These are phyloP conservation scores for Podaxis sp. DNA, from an alignment of 768 basidiomycete genomes.

Conservation along the genomic window DNA sequence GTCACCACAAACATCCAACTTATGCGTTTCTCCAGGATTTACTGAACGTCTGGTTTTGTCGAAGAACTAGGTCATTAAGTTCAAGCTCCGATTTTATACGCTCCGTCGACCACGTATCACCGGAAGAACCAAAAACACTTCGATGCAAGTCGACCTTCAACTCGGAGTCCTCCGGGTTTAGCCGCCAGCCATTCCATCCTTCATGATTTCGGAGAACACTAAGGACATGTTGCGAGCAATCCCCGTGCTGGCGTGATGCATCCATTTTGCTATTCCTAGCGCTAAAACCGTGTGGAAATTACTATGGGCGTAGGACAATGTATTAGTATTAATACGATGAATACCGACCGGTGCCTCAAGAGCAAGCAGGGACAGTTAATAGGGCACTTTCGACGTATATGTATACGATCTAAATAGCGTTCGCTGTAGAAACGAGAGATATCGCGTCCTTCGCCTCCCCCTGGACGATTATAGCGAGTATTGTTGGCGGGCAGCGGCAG, in stretches of 20 bases:
- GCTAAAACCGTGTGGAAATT: not conserved
- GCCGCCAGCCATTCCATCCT: not conserved
- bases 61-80: not conserved
- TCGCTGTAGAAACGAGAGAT: too few relatives aligned
- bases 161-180: not conserved
- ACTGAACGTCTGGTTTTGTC: slow-evolving; percentile 6
- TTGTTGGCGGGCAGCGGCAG: too few relatives aligned
- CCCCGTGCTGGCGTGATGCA: not conserved
- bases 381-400: too few relatives aligned
- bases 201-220: not conserved
- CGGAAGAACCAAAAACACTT: not conserved
- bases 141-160: not conserved
- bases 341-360: too few relatives aligned
- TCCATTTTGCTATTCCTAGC: not conserved
- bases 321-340: too few relatives aligned
- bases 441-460: too few relatives aligned
- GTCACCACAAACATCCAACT: not conserved
- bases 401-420: too few relatives aligned
- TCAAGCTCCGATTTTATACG: not conserved
- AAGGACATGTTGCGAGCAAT: not conserved
- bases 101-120: not conserved
- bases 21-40: not conserved
- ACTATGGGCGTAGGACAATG: too few relatives aligned
- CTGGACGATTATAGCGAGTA: too few relatives aligned
- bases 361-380: too few relatives aligned